phyloP scores from a whole-genome alignment of 2,329 filamentous ascomycete species.

The Venturia aucupariae region DNA sequence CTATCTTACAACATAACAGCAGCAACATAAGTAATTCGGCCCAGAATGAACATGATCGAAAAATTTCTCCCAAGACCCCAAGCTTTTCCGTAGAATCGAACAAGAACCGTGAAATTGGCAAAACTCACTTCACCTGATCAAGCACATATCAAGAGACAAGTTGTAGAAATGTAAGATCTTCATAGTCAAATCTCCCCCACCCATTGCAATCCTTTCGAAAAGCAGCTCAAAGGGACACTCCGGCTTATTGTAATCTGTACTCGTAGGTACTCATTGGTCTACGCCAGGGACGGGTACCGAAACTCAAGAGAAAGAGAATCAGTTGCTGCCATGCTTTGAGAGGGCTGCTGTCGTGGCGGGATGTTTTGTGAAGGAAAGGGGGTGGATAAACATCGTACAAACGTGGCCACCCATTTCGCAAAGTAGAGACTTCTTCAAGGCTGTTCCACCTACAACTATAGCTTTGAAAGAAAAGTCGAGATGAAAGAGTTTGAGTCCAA shows the following conservation, averaged over 20 bases:
- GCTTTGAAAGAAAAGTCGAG: not conserved
- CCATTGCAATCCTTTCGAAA: conserved; percentile 68
- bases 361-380: not conserved
- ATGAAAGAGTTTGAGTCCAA: not conserved
- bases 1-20: not conserved
- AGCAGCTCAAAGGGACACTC: conserved; percentile 82
- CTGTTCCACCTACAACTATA: too few species aligned
- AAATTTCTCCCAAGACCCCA: not conserved
- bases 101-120: not conserved
- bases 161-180: conserved; percentile 59
- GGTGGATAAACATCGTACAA: not conserved
- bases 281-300: conserved; percentile 81
- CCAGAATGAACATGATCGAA: not conserved
- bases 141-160: not conserved
- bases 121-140: not conserved
- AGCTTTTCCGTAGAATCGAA: not conserved
- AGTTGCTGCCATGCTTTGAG: conserved; percentile 43
- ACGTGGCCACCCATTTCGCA: too few species aligned
- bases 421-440: too few species aligned
- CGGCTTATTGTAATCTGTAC: conserved; percentile 91
- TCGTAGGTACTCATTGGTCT: conserved; percentile 44
- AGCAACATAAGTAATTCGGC: not conserved
- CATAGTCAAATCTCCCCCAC: conserved; percentile 96
- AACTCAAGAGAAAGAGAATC: conserved; percentile 43
- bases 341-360: conserved; percentile 45